Conservation (phyloP, 495 filamentous ascomycete genomes). For the Penicillium herquei region DNA sequence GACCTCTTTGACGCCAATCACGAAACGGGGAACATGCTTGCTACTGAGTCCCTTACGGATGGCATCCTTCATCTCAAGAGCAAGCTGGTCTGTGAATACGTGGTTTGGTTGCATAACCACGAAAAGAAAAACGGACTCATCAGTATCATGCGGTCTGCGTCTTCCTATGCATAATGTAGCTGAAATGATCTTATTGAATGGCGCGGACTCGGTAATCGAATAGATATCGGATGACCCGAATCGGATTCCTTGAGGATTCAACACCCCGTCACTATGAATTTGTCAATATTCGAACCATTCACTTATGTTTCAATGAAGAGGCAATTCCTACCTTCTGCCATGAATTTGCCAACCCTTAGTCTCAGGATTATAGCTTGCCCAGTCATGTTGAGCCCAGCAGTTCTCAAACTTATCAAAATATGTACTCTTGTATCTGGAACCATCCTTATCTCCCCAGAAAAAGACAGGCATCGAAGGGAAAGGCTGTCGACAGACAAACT, state of each 20-base stretch:
- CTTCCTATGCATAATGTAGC: conserved; percentile 72
- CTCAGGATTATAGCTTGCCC: conserved; percentile 48
- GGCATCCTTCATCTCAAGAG: conserved; percentile 53
- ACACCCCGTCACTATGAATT: conserved; percentile 58
- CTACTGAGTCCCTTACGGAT: conserved; percentile 61
- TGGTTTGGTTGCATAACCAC: conserved; percentile 63
- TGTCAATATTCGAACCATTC: conserved; percentile 18
- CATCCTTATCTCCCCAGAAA: conserved; percentile 62
- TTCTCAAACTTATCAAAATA: conserved; percentile 52
- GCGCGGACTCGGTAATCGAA: conserved; percentile 55
- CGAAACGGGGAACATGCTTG: conserved; percentile 68
- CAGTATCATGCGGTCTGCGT: conserved; percentile 57
- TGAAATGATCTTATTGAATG: conserved; percentile 54
- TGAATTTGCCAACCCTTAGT: conserved; percentile 73
- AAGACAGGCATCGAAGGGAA: conserved; percentile 72
- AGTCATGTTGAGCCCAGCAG: conserved; percentile 73
- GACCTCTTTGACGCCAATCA: conserved; percentile 72
- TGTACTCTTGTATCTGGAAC: conserved; percentile 56
- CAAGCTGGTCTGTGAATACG: conserved; percentile 51
- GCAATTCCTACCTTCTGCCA: conserved; percentile 51
- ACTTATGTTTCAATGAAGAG: conserved; percentile 9
- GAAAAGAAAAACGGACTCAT: conserved; percentile 72
- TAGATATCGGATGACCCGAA: conserved; percentile 77
- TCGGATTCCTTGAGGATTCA: conserved; percentile 71
- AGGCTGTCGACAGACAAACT: conserved; percentile 61